These are phyloP conservation scores for Globisporangium cylindrosporum DNA, from an alignment of 352 stramenopile species.

Conservation along the genomic window DNA sequence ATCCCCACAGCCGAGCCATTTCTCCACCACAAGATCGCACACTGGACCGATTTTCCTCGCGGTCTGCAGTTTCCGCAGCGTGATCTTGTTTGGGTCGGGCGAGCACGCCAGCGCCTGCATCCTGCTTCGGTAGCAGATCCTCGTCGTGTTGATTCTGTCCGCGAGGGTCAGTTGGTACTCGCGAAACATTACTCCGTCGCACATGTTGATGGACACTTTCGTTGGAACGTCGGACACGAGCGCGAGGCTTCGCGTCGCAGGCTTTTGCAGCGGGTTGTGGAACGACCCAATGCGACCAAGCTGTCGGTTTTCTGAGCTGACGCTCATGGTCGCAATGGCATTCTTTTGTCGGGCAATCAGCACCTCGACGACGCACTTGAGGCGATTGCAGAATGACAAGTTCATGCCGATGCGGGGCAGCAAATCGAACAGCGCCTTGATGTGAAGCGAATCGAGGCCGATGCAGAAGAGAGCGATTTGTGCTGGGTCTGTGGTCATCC, in stretches of 20 bases:
- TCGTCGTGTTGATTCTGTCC: not conserved
- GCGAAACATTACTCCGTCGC: conserved; percentile 24
- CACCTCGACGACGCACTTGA: conserved; percentile 34
- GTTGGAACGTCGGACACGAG: conserved; percentile 21
- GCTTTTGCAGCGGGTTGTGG: not conserved
- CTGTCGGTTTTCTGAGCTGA: not conserved
- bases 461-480: conserved; percentile 28
- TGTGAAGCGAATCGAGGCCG: conserved; percentile 31
- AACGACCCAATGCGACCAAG: not conserved
- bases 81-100: conserved; percentile 24
- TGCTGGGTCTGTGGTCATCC: conserved; percentile 26
- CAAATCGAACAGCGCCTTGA: conserved; percentile 22
- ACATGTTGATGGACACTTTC: conserved; percentile 23
- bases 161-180: conserved; percentile 16
- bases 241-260: conserved; percentile 1
- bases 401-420: conserved; percentile 37
- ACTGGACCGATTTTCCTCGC: not conserved
- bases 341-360: conserved; percentile 13
- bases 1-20: conserved; percentile 13
- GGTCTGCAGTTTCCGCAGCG: conserved; percentile 21
- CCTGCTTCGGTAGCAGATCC: conserved; percentile 36
- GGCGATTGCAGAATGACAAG: conserved; percentile 33
- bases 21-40: conserved; percentile 6
- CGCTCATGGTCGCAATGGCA: not conserved
- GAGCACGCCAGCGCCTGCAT: conserved; percentile 37